Evolutionary conservation across 305 asterid species (phyloP).

Genomic region (Withania somnifera): DNA sequence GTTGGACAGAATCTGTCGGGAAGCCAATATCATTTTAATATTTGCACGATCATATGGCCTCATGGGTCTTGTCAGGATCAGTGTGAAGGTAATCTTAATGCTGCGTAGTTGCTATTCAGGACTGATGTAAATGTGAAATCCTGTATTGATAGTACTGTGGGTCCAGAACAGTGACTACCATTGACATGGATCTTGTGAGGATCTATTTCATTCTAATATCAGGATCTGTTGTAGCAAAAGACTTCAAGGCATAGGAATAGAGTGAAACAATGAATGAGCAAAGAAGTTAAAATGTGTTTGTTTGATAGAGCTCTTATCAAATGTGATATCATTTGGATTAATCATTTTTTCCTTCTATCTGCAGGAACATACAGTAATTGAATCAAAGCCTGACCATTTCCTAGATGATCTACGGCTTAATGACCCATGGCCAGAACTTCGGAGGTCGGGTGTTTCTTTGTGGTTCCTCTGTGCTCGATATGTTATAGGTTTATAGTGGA

Average conservation of each 20-base stretch:
- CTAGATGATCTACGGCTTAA: constrained; percentile 86
- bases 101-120: not conserved
- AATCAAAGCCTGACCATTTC: constrained; percentile 93
- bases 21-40: constrained; percentile 64
- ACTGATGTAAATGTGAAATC: not conserved
- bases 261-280: not conserved
- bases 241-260: not conserved
- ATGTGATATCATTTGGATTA: not conserved
- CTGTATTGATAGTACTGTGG: not conserved
- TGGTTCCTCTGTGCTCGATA: not conserved
- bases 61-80: constrained; percentile 77
- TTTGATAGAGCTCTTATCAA: not conserved
- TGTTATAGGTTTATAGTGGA: not conserved
- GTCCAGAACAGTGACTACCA: not conserved
- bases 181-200: not conserved
- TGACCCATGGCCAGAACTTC: constrained; percentile 90
- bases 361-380: constrained; percentile 92
- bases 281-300: not conserved
- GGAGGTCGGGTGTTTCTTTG: constrained; percentile 37
- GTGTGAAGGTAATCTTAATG: constrained; percentile 58
- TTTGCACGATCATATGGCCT: constrained; percentile 96
- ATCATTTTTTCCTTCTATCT: constrained; percentile 6
- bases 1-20: constrained; percentile 83
- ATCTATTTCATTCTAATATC: not conserved
- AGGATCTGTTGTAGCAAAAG: not conserved